phyloP scores from a whole-genome alignment of 192 early-diverging fungal genomes.

The Coemansia sp. region DNA sequence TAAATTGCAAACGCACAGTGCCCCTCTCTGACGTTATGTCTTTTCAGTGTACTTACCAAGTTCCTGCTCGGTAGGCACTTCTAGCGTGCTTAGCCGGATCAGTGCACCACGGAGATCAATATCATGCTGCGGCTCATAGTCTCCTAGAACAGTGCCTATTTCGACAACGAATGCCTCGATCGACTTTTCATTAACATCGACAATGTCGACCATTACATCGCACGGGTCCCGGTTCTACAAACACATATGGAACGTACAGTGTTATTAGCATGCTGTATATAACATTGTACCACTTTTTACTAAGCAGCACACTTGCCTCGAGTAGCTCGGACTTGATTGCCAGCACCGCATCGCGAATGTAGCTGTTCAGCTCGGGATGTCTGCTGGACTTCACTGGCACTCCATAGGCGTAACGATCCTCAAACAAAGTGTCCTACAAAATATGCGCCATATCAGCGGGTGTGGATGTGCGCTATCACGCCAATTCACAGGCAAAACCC shows the following conservation, averaged over 20 bases:
- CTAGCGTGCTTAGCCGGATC: conserved; percentile 38
- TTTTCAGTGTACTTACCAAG: conserved; percentile 20
- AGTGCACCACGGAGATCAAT: conserved; percentile 44
- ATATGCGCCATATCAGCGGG: neutral
- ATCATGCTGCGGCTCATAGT: conserved; percentile 28
- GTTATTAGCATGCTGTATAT: neutral
- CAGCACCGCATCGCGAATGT: conserved; percentile 47
- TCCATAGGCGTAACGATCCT: conserved; percentile 47
- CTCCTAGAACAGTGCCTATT: conserved; percentile 20
- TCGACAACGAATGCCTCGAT: conserved; percentile 47
- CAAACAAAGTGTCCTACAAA: conserved; percentile 52
- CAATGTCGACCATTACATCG: conserved; percentile 43
- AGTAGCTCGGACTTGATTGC: conserved; percentile 45
- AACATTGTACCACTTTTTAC: neutral
- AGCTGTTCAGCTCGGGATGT: conserved; percentile 58
- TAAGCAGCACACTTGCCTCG: conserved; percentile 28
- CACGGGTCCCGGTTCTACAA: conserved; percentile 22
- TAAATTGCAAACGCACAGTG: neutral
- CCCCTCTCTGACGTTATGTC: neutral
- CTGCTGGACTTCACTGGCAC: conserved; percentile 57
- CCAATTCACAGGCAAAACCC: neutral
- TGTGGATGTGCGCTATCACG: neutral
- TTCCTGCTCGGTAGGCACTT: conserved; percentile 12
- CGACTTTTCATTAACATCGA: conserved; percentile 22
- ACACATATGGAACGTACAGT: neutral